These are phyloP conservation scores for Sonneratia alba DNA, from an alignment of 345 rosid genomes.

Conservation along the genomic window DNA sequence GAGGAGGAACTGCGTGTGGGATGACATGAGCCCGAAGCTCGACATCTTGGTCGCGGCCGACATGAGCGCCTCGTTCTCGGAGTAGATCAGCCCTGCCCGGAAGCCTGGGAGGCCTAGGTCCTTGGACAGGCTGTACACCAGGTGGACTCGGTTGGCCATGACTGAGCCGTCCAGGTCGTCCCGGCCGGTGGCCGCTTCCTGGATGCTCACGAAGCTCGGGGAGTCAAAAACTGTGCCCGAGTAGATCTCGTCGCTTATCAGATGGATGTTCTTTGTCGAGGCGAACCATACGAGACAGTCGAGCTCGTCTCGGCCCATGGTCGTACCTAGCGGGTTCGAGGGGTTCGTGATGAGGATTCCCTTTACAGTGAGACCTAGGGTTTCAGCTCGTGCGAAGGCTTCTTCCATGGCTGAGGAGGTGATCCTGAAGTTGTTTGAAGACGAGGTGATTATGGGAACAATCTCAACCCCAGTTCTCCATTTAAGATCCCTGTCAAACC, in stretches of 20 bases:
- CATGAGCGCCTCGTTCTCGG: constrained; percentile 48
- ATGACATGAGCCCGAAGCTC: constrained; percentile 78
- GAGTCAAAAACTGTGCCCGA: constrained; percentile 62
- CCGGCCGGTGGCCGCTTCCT: constrained; percentile 32
- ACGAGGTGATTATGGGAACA: constrained; percentile 45
- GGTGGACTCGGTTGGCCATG: constrained; percentile 39
- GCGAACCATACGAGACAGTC: constrained; percentile 43
- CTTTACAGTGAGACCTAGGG: constrained; percentile 42
- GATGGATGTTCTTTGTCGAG: constrained; percentile 36
- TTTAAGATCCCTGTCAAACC: constrained; percentile 79
- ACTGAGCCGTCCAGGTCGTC: constrained; percentile 17
- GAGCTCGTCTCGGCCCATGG: constrained; percentile 49
- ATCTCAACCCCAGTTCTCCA: constrained; percentile 67
- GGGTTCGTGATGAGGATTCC: constrained; percentile 81
- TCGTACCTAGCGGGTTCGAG: constrained; percentile 79
- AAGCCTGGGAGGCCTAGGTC: constrained; percentile 88
- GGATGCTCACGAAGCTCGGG: constrained; percentile 45
- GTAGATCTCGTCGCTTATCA: constrained; percentile 77
- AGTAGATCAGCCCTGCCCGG: constrained; percentile 73
- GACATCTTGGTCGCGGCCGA: constrained; percentile 83
- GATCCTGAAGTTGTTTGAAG: constrained; percentile 47
- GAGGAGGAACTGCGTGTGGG: constrained; percentile 69
- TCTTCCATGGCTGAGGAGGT: constrained; percentile 51
- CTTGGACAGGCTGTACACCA: constrained; percentile 76
- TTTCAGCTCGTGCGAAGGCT: constrained; percentile 48